phyloP scores from a whole-genome alignment of 192 early-diverging fungal genomes.

The Coemansia sp. region DNA sequence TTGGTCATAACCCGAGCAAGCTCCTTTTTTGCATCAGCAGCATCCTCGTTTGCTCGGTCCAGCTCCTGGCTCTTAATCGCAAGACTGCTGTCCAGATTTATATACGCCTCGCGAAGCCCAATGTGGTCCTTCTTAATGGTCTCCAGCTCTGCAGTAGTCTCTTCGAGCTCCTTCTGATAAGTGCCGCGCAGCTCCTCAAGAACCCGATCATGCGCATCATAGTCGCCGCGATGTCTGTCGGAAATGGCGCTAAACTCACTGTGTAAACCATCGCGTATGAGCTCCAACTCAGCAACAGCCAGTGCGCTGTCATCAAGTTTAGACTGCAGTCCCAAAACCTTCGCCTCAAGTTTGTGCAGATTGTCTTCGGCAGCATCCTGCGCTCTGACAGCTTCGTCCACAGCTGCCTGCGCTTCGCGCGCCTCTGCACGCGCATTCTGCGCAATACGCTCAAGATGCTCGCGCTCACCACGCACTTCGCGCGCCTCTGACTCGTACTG shows the following conservation, averaged over 20 bases:
- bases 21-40: conserved; percentile 81
- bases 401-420: conserved; percentile 67
- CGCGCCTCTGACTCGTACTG: conserved; percentile 62
- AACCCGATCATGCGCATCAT: conserved; percentile 71
- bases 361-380: conserved; percentile 67
- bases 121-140: conserved; percentile 65
- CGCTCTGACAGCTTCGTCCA: conserved; percentile 65
- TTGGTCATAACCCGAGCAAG: conserved; percentile 74
- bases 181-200: conserved; percentile 77
- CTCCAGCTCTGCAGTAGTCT: conserved; percentile 79
- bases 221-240: conserved; percentile 72
- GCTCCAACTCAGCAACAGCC: conserved; percentile 67
- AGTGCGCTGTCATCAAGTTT: conserved; percentile 75
- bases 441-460: conserved; percentile 79
- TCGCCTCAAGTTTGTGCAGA: conserved; percentile 64
- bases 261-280: conserved; percentile 73
- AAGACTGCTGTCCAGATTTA: conserved; percentile 65
- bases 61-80: conserved; percentile 73
- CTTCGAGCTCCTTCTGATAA: conserved; percentile 84
- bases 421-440: conserved; percentile 63
- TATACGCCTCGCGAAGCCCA: conserved; percentile 71
- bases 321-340: conserved; percentile 72
- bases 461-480: conserved; percentile 64
- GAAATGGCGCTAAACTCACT: conserved; percentile 70
- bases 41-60: conserved; percentile 62